A percentile compares a stretch with the other conserved stretches of the same genome.
Conservation (phyloP, 352 stramenopile genomes). For the Phytopythium kandeliae region DNA sequence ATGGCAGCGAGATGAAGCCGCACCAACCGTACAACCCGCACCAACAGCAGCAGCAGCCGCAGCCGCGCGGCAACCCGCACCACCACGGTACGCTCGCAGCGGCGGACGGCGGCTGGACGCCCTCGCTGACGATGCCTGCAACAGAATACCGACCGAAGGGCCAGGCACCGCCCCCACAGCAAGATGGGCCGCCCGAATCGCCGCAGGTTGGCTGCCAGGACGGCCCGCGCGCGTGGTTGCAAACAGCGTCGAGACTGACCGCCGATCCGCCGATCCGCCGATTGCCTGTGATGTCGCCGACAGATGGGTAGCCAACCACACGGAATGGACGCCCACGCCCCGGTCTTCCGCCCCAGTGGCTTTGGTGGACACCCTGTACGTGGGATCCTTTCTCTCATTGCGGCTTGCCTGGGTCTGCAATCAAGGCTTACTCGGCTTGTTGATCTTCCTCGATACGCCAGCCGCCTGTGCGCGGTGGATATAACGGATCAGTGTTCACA, state of each 20-base stretch:
- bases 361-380: slow-evolving; percentile 41
- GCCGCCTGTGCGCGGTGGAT: slow-evolving; percentile 25
- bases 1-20: slow-evolving; percentile 53
- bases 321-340: slow-evolving; percentile 35
- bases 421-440: neutral
- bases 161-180: slow-evolving; percentile 13
- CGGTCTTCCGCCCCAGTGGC: slow-evolving; percentile 31
- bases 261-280: too few species aligned
- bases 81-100: slow-evolving; percentile 21
- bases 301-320: slow-evolving; percentile 11
- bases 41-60: slow-evolving; percentile 13
- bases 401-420: neutral
- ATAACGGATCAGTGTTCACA: slow-evolving; percentile 36
- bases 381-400: neutral
- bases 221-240: too few species aligned
- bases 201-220: slow-evolving; percentile 11
- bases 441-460: neutral
- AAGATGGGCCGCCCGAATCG: slow-evolving; percentile 16
- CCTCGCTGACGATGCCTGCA: neutral
- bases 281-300: too few species aligned
- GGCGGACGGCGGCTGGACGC: neutral
- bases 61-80: slow-evolving; percentile 33
- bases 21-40: slow-evolving; percentile 29
- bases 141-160: slow-evolving; percentile 40
- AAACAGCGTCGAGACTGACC: too few species aligned